phyloP scores from a whole-genome alignment of 257 asterid genomes.

The Knoxia roxburghii region DNA sequence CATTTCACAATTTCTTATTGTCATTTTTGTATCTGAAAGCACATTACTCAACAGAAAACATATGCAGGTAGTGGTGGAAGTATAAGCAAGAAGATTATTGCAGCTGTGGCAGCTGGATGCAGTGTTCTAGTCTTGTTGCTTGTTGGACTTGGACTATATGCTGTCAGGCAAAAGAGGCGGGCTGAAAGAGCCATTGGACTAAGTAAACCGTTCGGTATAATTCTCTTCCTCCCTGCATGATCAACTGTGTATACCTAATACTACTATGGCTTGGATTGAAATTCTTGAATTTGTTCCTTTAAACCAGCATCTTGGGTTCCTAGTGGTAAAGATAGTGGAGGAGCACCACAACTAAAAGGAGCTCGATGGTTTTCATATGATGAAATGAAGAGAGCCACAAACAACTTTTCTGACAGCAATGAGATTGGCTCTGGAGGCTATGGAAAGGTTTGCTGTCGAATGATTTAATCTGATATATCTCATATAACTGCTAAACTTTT shows the following conservation, averaged over 20 bases:
- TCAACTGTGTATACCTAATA: neutral
- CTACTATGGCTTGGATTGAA: neutral
- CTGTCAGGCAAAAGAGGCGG: slow-evolving; percentile 64
- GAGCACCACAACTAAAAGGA: slow-evolving; percentile 95
- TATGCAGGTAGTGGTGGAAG: slow-evolving; percentile 45
- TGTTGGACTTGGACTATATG: slow-evolving; percentile 58
- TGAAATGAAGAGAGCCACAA: slow-evolving; percentile 80
- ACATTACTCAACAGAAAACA: neutral
- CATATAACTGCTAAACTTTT: neutral
- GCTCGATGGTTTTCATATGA: slow-evolving; percentile 93
- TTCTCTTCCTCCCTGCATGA: neutral
- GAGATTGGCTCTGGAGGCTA: slow-evolving; percentile 96
- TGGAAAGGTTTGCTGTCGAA: slow-evolving; percentile 54
- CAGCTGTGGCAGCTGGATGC: slow-evolving; percentile 69
- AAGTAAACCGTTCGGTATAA: slow-evolving; percentile 83
- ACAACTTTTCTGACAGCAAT: slow-evolving; percentile 66
- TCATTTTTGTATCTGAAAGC: neutral
- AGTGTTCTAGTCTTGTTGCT: slow-evolving; percentile 55
- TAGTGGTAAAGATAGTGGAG: slow-evolving; percentile 77
- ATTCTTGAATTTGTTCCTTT: slow-evolving; percentile 14
- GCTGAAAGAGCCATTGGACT: slow-evolving; percentile 83
- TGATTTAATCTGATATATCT: neutral
- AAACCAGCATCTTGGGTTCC: slow-evolving; percentile 81
- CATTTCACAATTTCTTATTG: neutral
- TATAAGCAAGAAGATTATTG: slow-evolving; percentile 44